Evolutionary conservation across 345 rosid species (phyloP), one percentile per base, ranked within the genome.

Genomic region (Rhodomyrtus tomentosa): DNA sequence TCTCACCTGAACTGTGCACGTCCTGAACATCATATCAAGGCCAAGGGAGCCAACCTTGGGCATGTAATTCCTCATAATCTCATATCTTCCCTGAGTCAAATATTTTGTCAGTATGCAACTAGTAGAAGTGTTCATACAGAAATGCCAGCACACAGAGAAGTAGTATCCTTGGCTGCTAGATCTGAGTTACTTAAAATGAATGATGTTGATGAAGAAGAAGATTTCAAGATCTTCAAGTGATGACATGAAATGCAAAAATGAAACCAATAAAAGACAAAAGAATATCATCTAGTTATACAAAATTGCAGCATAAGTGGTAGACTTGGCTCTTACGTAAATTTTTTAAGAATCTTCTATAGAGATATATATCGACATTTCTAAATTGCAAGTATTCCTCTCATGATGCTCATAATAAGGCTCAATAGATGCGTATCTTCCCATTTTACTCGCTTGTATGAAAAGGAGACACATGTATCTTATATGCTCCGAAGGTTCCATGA

Each of bases 41-140:
- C 99, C 99, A 73, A 95, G 94, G 40, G 96, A 82, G 72, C 99
- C 99, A 84, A 97, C 99, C 92, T 97, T 96, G 8, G 98, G 98
- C 99, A 97, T 96, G 94, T 97, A 96, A 86, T 96, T 95, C 93
- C 93, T 93, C 99, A 96, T 96, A 86, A 97, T 97, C 82, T 95
- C 93, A 85, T 97, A 97, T 88, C 99, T 96, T 91, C 98, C 99
- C 99, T 97, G 95, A 89, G 86, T 85, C 84, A 86, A 88, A 83
- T 14, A 74, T 73, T 72, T 86, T 55, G 58, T 90, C 89, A 92
- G 74, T 49, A 83, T 36, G 82, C 52, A 53, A 84, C 84, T 59
- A 83, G 80, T 80, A 51, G 62, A 80, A 79, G 7, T 50, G 50
- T 40, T 42, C 16, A 55, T 16, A 80, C 49, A 29, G 40, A 62